Evolutionary conservation across 257 asterid genomes (phyloP).

Genomic region (Eustoma russellianum): DNA sequence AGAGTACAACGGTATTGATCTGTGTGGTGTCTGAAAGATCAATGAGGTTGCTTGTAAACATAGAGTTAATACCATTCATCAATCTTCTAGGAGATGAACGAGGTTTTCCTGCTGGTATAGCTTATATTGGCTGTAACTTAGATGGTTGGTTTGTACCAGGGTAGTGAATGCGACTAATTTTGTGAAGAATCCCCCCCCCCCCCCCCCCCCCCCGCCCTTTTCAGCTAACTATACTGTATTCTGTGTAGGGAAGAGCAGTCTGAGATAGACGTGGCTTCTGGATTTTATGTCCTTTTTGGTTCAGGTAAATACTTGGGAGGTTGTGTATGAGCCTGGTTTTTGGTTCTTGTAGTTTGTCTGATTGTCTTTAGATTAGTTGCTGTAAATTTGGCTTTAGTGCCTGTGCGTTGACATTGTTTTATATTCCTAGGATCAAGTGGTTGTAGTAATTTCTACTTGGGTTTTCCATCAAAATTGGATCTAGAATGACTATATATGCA

Average conservation of each 20-base stretch:
- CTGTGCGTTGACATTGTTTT: not conserved
- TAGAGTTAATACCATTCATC: not conserved
- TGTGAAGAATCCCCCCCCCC: too few species aligned
- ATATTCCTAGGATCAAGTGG: not conserved
- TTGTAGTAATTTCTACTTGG: too few species aligned
- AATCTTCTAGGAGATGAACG: slow-evolving; percentile 1
- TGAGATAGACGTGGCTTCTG: slow-evolving; percentile 88
- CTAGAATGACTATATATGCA: not conserved
- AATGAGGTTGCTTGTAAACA: too few species aligned
- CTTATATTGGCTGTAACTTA: not conserved
- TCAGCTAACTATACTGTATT: slow-evolving; percentile 7
- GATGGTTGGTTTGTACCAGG: slow-evolving; percentile 3
- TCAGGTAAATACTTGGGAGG: slow-evolving; percentile 39
- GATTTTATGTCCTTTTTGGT: slow-evolving; percentile 89
- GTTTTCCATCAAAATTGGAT: not conserved
- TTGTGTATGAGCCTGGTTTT: too few species aligned
- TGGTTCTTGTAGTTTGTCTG: too few species aligned
- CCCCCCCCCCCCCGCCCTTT: too few species aligned
- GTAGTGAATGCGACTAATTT: slow-evolving; percentile 6
- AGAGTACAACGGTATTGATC: too few species aligned
- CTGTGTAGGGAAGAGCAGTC: slow-evolving; percentile 84
- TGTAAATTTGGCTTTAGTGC: too few species aligned
- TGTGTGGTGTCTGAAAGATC: too few species aligned
- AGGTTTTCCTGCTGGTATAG: not conserved
- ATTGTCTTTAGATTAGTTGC: too few species aligned